Evolutionary conservation across 164 flowering plant genomes (phyloP).

Genomic region (Macadamia integrifolia): DNA sequence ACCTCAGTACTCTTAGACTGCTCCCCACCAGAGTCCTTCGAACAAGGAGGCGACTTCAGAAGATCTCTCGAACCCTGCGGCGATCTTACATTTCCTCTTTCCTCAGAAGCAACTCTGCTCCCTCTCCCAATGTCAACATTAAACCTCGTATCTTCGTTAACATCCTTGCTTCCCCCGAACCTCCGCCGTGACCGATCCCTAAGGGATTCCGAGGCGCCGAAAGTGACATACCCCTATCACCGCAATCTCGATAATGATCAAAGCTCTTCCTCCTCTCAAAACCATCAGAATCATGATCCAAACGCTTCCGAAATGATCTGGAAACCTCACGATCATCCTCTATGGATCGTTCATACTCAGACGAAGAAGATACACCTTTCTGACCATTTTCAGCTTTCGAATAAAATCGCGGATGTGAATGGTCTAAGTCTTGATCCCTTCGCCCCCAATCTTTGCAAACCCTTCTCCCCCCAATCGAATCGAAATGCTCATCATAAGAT

Average conservation of each 20-base stretch:
- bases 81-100: slow-evolving; percentile 31
- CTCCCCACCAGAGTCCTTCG: slow-evolving; percentile 53
- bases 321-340: slow-evolving; percentile 53
- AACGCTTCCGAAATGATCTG: slow-evolving; percentile 40
- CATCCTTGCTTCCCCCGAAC: slow-evolving; percentile 41
- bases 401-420: slow-evolving; percentile 49
- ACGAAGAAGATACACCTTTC: slow-evolving; percentile 39
- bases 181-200: slow-evolving; percentile 63
- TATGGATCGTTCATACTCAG: slow-evolving; percentile 44
- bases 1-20: slow-evolving; percentile 58
- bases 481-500: slow-evolving; percentile 63
- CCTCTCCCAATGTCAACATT: slow-evolving; percentile 33
- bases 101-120: slow-evolving; percentile 27
- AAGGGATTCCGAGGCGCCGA: slow-evolving; percentile 37
- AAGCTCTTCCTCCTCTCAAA: slow-evolving; percentile 55
- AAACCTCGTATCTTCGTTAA: slow-evolving; percentile 34
- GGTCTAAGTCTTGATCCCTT: slow-evolving; percentile 39
- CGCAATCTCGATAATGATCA: slow-evolving; percentile 33
- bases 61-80: slow-evolving; percentile 27
- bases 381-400: slow-evolving; percentile 43
- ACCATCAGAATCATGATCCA: slow-evolving; percentile 53
- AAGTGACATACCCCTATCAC: slow-evolving; percentile 29
- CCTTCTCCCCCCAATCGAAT: slow-evolving; percentile 37
- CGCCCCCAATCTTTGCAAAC: slow-evolving; percentile 37
- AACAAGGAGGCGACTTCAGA: slow-evolving; percentile 38